phyloP scores from a whole-genome alignment of 2,329 filamentous ascomycete genomes.

The Geosmithia morbida region DNA sequence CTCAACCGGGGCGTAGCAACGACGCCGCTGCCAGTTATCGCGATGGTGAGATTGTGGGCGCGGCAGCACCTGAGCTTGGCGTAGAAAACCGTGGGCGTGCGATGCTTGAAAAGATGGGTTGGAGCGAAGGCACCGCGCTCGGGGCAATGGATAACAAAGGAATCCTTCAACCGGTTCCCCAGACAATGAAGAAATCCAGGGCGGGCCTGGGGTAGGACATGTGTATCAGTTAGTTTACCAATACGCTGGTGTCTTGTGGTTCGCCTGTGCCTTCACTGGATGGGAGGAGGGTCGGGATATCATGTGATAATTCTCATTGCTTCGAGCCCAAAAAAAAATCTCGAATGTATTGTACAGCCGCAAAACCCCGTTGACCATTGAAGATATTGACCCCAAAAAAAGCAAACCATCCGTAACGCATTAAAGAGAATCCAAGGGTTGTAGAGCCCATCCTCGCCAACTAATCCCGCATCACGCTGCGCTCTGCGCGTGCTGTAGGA shows the following conservation, averaged over 20 bases:
- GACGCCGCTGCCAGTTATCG: constrained; percentile 42
- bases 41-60: constrained; percentile 83
- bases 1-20: constrained; percentile 4
- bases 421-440: constrained; percentile 42
- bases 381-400: constrained; percentile 54
- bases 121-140: constrained; percentile 73
- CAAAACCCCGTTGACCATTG: constrained; percentile 55
- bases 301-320: constrained; percentile 46
- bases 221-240: background rate
- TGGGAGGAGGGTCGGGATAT: constrained; percentile 11
- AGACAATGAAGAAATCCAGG: constrained; percentile 76
- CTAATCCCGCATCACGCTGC: background rate
- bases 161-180: constrained; percentile 71
- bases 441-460: constrained; percentile 1
- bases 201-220: constrained; percentile 56
- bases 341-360: constrained; percentile 61
- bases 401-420: constrained; percentile 61
- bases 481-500: constrained; percentile 2
- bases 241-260: too few species aligned
- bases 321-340: constrained; percentile 41
- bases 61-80: constrained; percentile 69
- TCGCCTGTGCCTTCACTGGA: background rate
- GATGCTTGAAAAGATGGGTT: constrained; percentile 96
- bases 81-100: constrained; percentile 68
- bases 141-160: constrained; percentile 76